Conservation (phyloP, 2,329 filamentous ascomycete species). For the Cytospora paraplurivora region DNA sequence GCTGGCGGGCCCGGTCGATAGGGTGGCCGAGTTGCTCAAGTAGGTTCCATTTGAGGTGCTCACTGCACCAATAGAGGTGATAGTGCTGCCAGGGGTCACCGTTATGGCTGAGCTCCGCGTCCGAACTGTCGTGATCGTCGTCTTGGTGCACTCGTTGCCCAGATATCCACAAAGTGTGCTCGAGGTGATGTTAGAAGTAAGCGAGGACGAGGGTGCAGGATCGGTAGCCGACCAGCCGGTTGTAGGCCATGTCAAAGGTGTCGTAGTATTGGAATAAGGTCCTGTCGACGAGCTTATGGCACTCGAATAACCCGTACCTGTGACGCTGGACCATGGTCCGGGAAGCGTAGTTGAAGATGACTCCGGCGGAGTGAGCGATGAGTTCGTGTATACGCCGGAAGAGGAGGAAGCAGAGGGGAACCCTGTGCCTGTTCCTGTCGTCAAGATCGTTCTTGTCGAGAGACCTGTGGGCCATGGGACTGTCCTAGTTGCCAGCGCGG, state of each 20-base stretch:
- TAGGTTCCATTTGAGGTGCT: not conserved
- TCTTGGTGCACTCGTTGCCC: not conserved
- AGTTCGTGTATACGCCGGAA: slow-evolving; percentile 1
- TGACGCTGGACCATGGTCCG: slow-evolving; percentile 11
- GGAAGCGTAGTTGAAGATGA: not conserved
- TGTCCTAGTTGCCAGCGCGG: slow-evolving; percentile 19
- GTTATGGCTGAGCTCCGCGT: too few relatives aligned
- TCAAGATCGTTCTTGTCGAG: slow-evolving; percentile 16
- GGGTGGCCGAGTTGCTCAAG: not conserved
- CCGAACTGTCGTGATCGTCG: too few relatives aligned
- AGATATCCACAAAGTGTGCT: not conserved
- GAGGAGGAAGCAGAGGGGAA: slow-evolving; percentile 9
- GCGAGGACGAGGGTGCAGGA: not conserved
- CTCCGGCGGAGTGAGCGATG: not conserved
- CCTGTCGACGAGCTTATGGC: slow-evolving; percentile 3
- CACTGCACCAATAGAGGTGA: not conserved
- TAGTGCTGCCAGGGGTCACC: not conserved
- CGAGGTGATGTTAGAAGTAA: not conserved
- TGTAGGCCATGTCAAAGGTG: slow-evolving; percentile 13
- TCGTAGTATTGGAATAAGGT: slow-evolving; percentile 18
- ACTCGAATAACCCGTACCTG: slow-evolving; percentile 10
- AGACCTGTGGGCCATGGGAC: slow-evolving; percentile 14
- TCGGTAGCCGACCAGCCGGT: slow-evolving; percentile 7
- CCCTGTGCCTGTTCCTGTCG: slow-evolving; percentile 14
- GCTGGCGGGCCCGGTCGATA: slow-evolving; percentile 1